A percentile compares a stretch with the other conserved stretches of the same genome.
Evolutionary conservation across 768 basidiomycete genomes (phyloP).

Genomic region (Leccinum subgranulosum): DNA sequence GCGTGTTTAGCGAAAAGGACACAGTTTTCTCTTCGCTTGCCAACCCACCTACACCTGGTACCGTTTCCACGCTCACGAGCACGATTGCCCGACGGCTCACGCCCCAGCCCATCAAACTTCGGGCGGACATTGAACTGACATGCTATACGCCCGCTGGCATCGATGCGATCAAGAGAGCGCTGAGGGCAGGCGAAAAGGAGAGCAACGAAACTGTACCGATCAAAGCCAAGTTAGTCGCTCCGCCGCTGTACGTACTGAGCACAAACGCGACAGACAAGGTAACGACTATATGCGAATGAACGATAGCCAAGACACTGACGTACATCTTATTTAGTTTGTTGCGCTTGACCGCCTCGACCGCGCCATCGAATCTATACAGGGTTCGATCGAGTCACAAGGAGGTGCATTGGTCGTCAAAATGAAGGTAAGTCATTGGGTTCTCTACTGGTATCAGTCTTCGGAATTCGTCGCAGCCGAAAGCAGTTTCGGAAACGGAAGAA

Average conservation of each 20-base stretch:
- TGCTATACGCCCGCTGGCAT: slow-evolving; percentile 96
- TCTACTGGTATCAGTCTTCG: not conserved
- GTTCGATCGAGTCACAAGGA: slow-evolving; percentile 78
- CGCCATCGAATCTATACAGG: slow-evolving; percentile 88
- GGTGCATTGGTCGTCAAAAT: slow-evolving; percentile 92
- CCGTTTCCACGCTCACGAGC: slow-evolving; percentile 59
- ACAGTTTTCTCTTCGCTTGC: slow-evolving; percentile 75
- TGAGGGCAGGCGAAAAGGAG: slow-evolving; percentile 83
- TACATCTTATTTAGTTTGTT: slow-evolving; percentile 49
- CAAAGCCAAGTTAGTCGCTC: slow-evolving; percentile 95
- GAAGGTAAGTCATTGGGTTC: slow-evolving; percentile 55
- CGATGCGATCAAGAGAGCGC: slow-evolving; percentile 91
- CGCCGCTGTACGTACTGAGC: slow-evolving; percentile 92
- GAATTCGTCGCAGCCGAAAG: slow-evolving; percentile 76
- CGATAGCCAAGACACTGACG: not conserved
- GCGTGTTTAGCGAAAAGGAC: slow-evolving; percentile 56
- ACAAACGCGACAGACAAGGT: slow-evolving; percentile 98
- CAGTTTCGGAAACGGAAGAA: slow-evolving; percentile 96
- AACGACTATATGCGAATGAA: slow-evolving; percentile 5
- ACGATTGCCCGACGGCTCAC: slow-evolving; percentile 95
- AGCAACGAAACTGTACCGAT: slow-evolving; percentile 91
- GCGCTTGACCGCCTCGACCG: slow-evolving; percentile 92
- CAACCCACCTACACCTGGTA: slow-evolving; percentile 52
- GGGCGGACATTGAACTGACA: slow-evolving; percentile 95
- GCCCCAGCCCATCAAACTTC: slow-evolving; percentile 97